Base-by-base conservation (phyloP, 495 filamentous ascomycete species). In the Trypethelium eluteriae region DNA sequence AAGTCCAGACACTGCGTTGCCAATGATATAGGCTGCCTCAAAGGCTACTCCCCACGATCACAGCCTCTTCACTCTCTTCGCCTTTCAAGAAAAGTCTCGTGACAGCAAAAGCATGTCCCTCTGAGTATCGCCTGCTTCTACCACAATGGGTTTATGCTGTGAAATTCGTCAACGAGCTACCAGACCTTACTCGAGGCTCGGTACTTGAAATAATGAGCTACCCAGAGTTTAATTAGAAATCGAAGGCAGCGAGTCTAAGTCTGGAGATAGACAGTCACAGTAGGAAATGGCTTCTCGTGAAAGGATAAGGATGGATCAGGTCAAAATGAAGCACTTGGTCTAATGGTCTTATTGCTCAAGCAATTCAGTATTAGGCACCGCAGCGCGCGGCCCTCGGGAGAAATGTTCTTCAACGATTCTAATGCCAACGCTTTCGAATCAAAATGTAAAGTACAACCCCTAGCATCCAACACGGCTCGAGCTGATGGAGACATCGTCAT, bases 401-500 rank as follows among this genome's bases (percentile, higher is more conserved):
- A 53, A 53, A 53, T 11, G 18, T 18, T 53, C 5, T 14, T 14
- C 49, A 53, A 5, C 18, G 49, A 14, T 53, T 11, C 18, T 53
- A 25, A 53, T 53, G 49, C 36, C 5, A 59, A n/a, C 25, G 53
- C 53, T 59, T 34, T 35, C 53, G 32, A 36, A 18, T 18, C 32
- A 53, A 53, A 53, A 53, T n/a, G 18, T 7, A 36, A 36, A 59
- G 18, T 35, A 36, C 18, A 53, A 36, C 53, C 53, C 11, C 53
- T 59, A 59, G 74, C 82, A 85, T 64, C 82, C 82, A 71, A 82
- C 76, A 38, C 79, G 73, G 38, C 70, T 78, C 63, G 77, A 77
- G 70, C 72, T 74, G 46, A 85, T 66, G 14, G 64, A 68, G 64
- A 84, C 77, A 64, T 85, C 82, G 63, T 85, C 83, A 65, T 82